Evolutionary conservation across 1,284 basidiomycete genomes (phyloP), one percentile per base, ranked within the genome.

Genomic region (Pholiota adiposa): DNA sequence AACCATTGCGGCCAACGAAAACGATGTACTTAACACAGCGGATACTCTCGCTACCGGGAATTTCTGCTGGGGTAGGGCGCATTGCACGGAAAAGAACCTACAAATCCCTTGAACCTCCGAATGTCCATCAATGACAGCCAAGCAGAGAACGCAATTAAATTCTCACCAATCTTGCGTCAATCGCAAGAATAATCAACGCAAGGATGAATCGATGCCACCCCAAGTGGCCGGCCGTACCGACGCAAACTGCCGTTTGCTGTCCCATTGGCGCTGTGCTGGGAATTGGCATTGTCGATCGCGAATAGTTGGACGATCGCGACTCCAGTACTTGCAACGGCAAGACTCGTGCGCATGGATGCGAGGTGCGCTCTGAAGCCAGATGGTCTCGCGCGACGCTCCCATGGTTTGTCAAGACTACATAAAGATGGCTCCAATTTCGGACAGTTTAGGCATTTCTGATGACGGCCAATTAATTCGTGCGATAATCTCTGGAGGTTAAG

Each of bases 301-400:
- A 85, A 83, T 11, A 85, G 71, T 67, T 86, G 83, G 5, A 85
- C 81, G 5, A 86, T 70, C 2, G 82, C 83, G 78, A 86, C 81
- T 12, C 82, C 83, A 14, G 77, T 75, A 2, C 77, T 74, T 1
- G 80, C 77, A 18, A 83, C 67, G 1, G 75, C 75, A 18, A 82
- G 65, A 62, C 79, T 79, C 2, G 82, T 83, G 36, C 81, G 70
- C 14, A 82, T 71, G 67, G 82, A 83, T 18, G 81, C 79, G 29
- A 83, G 0, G 81, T 83, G 4, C 81, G 70, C 58, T 84, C 81
- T n/a, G 73, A 77, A 0, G 82, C 81, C 4, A 83, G 70, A 66
- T 84, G 81, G 67, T 83, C 82, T 25, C 81, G 70, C 4, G 81
- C 81, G 1, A 78, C 76, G 56, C 75, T 79, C 4, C 80, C 79